Percentiles rank a stretch among this genome's conserved stretches.
phyloP scores from a whole-genome alignment of 306 rosid genomes.

The Lablab purpureus region DNA sequence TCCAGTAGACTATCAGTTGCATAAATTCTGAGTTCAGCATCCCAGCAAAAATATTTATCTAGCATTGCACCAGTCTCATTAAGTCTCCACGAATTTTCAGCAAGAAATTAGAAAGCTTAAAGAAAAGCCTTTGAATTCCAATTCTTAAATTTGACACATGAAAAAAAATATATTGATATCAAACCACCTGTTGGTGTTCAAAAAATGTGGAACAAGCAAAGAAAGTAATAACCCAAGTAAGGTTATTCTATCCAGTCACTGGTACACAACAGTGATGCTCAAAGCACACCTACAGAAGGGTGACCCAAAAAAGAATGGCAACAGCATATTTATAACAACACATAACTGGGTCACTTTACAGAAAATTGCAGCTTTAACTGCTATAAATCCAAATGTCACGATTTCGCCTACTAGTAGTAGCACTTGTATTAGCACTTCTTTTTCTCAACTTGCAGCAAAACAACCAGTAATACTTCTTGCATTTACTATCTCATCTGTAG shows the following conservation, averaged over 20 bases:
- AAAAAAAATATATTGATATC: constrained; percentile 49
- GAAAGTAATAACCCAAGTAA: constrained; percentile 49
- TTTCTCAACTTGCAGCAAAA: constrained; percentile 50
- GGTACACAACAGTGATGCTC: constrained; percentile 49
- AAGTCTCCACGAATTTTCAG: neutral
- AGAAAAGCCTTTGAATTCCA: neutral
- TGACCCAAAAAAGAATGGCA: constrained; percentile 58
- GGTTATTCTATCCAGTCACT: constrained; percentile 48
- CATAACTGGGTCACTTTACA: constrained; percentile 57
- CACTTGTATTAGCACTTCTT: constrained; percentile 22
- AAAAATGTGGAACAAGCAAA: constrained; percentile 52
- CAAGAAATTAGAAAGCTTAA: neutral
- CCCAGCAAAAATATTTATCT: neutral
- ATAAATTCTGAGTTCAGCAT: neutral
- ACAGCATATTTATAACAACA: constrained; percentile 47
- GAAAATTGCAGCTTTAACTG: constrained; percentile 50
- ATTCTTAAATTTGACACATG: too few species aligned
- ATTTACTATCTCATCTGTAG: constrained; percentile 65
- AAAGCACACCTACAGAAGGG: constrained; percentile 52
- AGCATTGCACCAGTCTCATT: neutral
- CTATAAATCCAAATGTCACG: constrained; percentile 48
- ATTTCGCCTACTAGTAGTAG: constrained; percentile 44
- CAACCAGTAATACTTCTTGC: constrained; percentile 37
- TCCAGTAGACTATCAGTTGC: neutral
- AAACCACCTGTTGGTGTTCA: constrained; percentile 48